Evolutionary conservation across 192 early-diverging fungal genomes (phyloP).

Genomic region (Gigaspora rosea): DNA sequence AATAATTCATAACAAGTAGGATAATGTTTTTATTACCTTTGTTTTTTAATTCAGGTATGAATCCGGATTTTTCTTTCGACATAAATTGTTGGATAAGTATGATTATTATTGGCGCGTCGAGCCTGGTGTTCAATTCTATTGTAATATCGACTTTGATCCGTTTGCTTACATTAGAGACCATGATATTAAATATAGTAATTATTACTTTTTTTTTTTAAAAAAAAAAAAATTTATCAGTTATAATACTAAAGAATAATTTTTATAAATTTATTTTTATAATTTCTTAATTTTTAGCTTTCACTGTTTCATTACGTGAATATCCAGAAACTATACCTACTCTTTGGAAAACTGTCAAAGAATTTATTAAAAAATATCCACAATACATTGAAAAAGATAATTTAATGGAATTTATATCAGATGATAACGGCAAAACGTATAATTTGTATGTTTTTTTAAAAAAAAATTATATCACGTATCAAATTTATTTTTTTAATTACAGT

Average conservation of each 20-base stretch:
- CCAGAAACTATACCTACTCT: constrained; percentile 69
- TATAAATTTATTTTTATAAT: background rate
- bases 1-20: background rate
- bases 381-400: constrained; percentile 50
- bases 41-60: constrained; percentile 48
- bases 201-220: background rate
- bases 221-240: background rate
- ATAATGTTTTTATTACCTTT: background rate
- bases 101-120: constrained; percentile 92
- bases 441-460: constrained; percentile 10
- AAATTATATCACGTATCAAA: too few relatives aligned
- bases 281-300: constrained; percentile 54
- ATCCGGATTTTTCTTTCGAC: constrained; percentile 78
- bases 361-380: constrained; percentile 50
- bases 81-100: constrained; percentile 64
- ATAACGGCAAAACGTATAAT: constrained; percentile 66
- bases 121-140: constrained; percentile 78
- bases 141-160: constrained; percentile 80
- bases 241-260: too few relatives aligned
- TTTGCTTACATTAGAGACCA: constrained; percentile 79
- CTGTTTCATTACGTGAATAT: constrained; percentile 73
- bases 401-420: constrained; percentile 57
- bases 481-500: too few relatives aligned
- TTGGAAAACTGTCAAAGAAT: constrained; percentile 64
- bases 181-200: constrained; percentile 73